Conservation (phyloP, 352 stramenopile genomes). For the Globisporangium perplexum region DNA sequence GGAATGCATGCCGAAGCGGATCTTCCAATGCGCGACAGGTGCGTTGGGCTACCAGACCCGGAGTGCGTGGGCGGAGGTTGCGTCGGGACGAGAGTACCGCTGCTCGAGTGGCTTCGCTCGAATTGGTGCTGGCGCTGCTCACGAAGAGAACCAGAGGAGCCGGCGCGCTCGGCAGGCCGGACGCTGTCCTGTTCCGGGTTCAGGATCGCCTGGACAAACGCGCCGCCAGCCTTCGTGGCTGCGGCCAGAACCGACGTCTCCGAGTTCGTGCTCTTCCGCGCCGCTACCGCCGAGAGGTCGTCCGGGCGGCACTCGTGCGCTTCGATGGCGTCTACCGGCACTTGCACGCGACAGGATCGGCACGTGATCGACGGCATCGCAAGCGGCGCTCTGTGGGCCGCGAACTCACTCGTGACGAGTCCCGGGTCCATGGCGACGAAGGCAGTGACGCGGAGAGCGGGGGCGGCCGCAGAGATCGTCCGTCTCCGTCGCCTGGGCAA, state of each 20-base stretch:
- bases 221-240: background rate
- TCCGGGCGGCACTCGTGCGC: constrained; percentile 43
- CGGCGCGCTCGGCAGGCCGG: background rate
- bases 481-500: no score
- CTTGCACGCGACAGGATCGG: constrained; percentile 41
- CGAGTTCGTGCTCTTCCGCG: constrained; percentile 11
- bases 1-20: constrained; percentile 7
- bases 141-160: background rate
- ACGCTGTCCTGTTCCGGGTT: background rate
- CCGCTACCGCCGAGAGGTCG: constrained; percentile 9
- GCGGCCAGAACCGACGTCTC: background rate
- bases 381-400: background rate
- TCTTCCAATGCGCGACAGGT: constrained; percentile 10
- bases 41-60: background rate
- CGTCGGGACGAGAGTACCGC: background rate
- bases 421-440: constrained; percentile 36
- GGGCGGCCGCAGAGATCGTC: no score
- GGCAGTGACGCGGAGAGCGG: no score
- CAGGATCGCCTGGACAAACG: constrained; percentile 9
- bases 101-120: background rate
- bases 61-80: constrained; percentile 1
- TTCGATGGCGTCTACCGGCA: constrained; percentile 57
- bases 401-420: constrained; percentile 40
- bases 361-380: constrained; percentile 35
- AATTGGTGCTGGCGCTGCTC: background rate